Evolutionary conservation across 192 early-diverging fungal genomes (phyloP).

Genomic region (Linnemannia schmuckeri): DNA sequence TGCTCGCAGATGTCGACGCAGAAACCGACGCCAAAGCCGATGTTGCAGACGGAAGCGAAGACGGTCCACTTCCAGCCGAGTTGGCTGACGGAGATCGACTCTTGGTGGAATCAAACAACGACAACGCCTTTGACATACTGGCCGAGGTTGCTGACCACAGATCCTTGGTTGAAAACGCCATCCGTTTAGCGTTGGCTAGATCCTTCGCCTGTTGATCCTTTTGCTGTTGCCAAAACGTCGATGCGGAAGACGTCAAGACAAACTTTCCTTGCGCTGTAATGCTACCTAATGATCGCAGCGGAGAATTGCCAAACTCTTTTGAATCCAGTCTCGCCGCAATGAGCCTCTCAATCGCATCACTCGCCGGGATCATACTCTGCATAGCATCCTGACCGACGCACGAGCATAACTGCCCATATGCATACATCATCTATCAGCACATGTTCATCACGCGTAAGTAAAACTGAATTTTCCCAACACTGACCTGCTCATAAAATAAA

Average conservation of each 20-base stretch:
- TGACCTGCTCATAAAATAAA: neutral
- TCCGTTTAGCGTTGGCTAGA: constrained; percentile 25
- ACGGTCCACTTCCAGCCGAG: neutral
- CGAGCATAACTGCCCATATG: constrained; percentile 66
- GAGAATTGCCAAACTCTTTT: constrained; percentile 53
- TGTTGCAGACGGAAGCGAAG: constrained; percentile 13
- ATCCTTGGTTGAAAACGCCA: constrained; percentile 48
- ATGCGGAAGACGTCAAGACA: constrained; percentile 33
- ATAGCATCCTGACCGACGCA: constrained; percentile 69
- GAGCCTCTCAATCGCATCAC: constrained; percentile 65
- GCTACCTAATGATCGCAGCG: constrained; percentile 42
- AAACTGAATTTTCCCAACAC: neutral
- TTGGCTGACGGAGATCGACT: neutral
- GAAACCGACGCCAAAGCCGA: constrained; percentile 36
- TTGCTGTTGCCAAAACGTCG: constrained; percentile 52
- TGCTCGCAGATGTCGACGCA: constrained; percentile 22
- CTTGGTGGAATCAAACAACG: constrained; percentile 44
- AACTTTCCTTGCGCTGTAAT: constrained; percentile 53
- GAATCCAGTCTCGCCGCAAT: constrained; percentile 65
- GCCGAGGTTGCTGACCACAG: constrained; percentile 56
- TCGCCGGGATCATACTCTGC: constrained; percentile 65
- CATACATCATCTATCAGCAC: constrained; percentile 67
- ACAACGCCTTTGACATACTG: constrained; percentile 48
- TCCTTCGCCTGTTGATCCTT: constrained; percentile 40
- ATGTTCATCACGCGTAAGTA: neutral